Conservation (phyloP, 768 basidiomycete genomes). For the Coprinellus aureogranulatus region DNA sequence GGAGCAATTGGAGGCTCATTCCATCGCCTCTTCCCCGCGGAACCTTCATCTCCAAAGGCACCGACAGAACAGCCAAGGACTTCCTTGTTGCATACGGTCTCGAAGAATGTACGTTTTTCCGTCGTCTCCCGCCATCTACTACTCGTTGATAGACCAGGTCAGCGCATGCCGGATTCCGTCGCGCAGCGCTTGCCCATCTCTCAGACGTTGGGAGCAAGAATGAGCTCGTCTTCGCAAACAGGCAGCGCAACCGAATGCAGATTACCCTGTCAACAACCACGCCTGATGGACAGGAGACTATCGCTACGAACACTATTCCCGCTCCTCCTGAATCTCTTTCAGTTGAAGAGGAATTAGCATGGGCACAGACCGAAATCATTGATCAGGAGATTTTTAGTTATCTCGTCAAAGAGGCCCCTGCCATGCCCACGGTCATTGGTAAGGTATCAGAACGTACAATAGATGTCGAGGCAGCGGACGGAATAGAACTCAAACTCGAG, state of each 20-base stretch:
- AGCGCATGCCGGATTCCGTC: conserved; percentile 67
- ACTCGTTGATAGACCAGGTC: too few species aligned
- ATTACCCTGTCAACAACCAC: conserved; percentile 48
- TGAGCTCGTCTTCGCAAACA: conserved; percentile 59
- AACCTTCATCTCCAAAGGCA: conserved; percentile 68
- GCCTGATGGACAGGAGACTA: conserved; percentile 28
- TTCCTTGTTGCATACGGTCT: conserved; percentile 78
- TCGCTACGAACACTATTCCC: conserved; percentile 36
- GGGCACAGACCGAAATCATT: conserved; percentile 68
- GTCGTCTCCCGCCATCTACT: too few species aligned
- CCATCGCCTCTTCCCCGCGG: conserved; percentile 77
- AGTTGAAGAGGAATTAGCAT: conserved; percentile 51
- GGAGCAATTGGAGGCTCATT: conserved; percentile 77
- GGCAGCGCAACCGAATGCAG: conserved; percentile 60
- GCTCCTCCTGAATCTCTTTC: conserved; percentile 27
- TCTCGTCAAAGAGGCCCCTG: conserved; percentile 75
- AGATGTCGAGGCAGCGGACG: conserved; percentile 72
- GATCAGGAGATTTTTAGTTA: conserved; percentile 79
- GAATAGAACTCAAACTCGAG: conserved; percentile 67
- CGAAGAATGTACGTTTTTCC: conserved; percentile 80
- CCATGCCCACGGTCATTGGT: conserved; percentile 70
- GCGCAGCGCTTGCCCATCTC: conserved; percentile 54
- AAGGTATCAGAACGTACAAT: conserved; percentile 78
- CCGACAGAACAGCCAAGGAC: conserved; percentile 78
- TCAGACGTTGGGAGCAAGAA: conserved; percentile 30